Evolutionary conservation across 75 land plant species (phyloP), one percentile per base, ranked within the genome.

Genomic region (Cupressus sempervirens): DNA sequence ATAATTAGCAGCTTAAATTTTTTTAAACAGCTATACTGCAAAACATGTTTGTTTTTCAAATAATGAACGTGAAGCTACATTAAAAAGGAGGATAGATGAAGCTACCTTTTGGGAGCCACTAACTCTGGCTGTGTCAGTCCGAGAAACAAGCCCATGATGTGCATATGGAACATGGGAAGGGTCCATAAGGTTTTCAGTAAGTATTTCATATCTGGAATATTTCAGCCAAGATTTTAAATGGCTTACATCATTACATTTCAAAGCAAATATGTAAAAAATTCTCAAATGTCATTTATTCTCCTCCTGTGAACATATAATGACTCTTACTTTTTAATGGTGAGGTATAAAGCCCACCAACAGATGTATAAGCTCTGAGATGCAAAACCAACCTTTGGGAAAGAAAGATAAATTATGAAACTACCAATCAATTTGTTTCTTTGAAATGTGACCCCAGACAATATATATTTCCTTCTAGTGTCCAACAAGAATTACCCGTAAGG

Each of bases 111-210:
- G 10, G 3, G 81, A 79, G 32, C 91, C 89, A 45, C 4, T n/a
- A 9, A 11, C 26, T 3, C 20, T 45, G 26, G n/a, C 41, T 12
- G n/a, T 40, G 14, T 20, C 45, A 45, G 30, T n/a, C 81, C 1
- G 50, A 79, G 81, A 1, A 18, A 92, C 90, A 81, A 97, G 88
- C 70, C 91, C 91, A 87, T 94, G 90, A 87, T 97, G 99, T 84
- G 98, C 95, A 84, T 94, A 97, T 29, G 92, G 93, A 81, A 96
- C 99, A 92, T 97, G 99, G 73, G 98, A 85, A 67, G 95, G 99
- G 85, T 97, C 99, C 98, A 97, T 89, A 40, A 97, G 91, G 87
- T 97, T 97, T 88, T 97, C 98, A 53, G 89, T 90, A 89, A 97
- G 58, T 76, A 91, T 87, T 82, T 97, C 99, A 81, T 97, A 97